Evolutionary conservation across 164 flowering plant species (phyloP), one percentile per base, ranked within the genome.

Genomic region (Aristolochia fimbriata): DNA sequence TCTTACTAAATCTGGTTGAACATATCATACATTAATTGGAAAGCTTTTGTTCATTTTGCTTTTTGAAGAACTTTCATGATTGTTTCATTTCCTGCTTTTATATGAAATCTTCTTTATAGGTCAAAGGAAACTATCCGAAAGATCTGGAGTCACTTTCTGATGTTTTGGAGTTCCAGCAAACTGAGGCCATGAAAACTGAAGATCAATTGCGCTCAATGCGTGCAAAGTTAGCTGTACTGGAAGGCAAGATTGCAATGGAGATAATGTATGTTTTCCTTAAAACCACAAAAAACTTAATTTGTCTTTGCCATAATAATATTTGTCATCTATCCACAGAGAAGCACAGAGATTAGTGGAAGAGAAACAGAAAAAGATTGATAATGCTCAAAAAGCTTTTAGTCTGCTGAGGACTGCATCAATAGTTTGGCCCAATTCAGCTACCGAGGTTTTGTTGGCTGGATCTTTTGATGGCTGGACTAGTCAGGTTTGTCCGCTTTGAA

Each of bases 391-490:
- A 66, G 76, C 87, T 68, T 65, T 82, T 15, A 69, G 43, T 55
- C 78, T 83, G 68, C 86, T 89, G 52, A 86, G 82, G 25, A 70
- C 79, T 61, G 65, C 79, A 37, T 76, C 70, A 64, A 71, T 92
- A 51, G 79, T 84, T 62, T 92, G 96, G 96, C 83, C 88, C 47
- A 83, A 72, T 78, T 69, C 90, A 52, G 98, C 87, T 37, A 77
- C 88, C 14, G 92, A 84, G 67, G 97, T 89, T 64, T 74, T 89
- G 24, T 66, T 93, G 53, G 61, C 79, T 53, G 98, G 98, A 60
- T 93, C 98, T 1, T 93, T 78, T 74, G 98, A 93, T 74, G 97
- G 98, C 62, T 93, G 98, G 98, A 68, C 85, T 14, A 74, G 83
- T 66, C 83, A 89, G 98, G 98, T 92, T 55, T 43, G 69, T 52